Percentiles rank a stretch among this genome's conserved stretches.
phyloP scores from a whole-genome alignment of 441 rosid genomes.

The Geranium incanum region DNA sequence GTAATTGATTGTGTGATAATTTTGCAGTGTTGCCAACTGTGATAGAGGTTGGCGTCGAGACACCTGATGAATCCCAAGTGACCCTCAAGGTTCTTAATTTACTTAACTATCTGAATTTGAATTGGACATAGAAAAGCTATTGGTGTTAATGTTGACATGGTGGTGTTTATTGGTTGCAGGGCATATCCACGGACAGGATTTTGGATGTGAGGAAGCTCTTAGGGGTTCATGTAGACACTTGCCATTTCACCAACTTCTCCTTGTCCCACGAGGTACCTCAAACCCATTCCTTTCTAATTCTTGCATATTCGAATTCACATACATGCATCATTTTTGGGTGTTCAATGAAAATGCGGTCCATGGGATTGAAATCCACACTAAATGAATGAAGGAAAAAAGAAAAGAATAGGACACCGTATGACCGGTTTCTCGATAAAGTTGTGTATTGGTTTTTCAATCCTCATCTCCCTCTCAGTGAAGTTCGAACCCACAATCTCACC shows the following conservation, averaged over 20 bases:
- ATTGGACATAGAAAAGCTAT: background rate
- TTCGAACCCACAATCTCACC: too few relatives aligned
- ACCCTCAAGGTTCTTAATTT: slow-evolving; percentile 49
- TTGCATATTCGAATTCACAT: too few relatives aligned
- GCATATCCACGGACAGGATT: slow-evolving; percentile 71
- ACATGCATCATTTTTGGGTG: too few relatives aligned
- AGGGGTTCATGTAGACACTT: slow-evolving; percentile 59
- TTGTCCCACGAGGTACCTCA: slow-evolving; percentile 54
- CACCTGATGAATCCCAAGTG: slow-evolving; percentile 54
- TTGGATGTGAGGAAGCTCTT: slow-evolving; percentile 63
- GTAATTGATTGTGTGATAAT: background rate
- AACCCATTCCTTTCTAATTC: too few relatives aligned
- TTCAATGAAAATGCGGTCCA: background rate
- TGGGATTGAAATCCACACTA: too few relatives aligned
- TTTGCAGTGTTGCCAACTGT: slow-evolving; percentile 58
- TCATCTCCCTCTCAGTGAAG: too few relatives aligned
- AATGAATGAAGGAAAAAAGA: too few relatives aligned
- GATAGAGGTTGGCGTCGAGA: slow-evolving; percentile 46
- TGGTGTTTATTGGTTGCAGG: slow-evolving; percentile 30
- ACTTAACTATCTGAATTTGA: background rate
- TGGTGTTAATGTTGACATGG: background rate
- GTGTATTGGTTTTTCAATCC: too few relatives aligned
- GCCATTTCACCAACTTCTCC: slow-evolving; percentile 61
- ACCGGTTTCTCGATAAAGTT: too few relatives aligned
- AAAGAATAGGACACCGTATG: too few relatives aligned